These are phyloP conservation scores for Kwoniella sp. DNA, from an alignment of 768 basidiomycete genomes.

Conservation along the genomic window DNA sequence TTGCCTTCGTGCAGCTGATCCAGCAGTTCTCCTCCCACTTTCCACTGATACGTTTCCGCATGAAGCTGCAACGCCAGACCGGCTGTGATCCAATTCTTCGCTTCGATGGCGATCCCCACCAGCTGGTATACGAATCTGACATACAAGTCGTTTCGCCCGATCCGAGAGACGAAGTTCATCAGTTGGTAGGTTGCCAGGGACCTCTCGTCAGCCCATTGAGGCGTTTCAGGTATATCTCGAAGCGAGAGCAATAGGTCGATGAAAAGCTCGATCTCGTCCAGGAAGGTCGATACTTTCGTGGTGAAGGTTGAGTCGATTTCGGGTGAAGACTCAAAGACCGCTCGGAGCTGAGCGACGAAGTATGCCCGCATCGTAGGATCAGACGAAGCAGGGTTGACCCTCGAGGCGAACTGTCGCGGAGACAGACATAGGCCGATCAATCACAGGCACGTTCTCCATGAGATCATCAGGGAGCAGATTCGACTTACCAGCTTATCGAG, in stretches of 20 bases:
- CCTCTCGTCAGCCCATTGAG: conserved; percentile 91
- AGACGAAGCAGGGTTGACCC: conserved; percentile 16
- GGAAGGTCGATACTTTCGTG: conserved; percentile 74
- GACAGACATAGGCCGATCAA: conserved; percentile 19
- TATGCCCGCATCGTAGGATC: conserved; percentile 89
- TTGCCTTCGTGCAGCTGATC: conserved; percentile 52
- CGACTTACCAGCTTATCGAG: conserved; percentile 88
- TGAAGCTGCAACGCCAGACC: conserved; percentile 91
- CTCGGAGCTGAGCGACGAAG: conserved; percentile 86
- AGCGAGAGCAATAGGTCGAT: conserved; percentile 85
- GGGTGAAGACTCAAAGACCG: conserved; percentile 76
- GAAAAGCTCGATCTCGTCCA: conserved; percentile 89
- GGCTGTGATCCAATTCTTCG: conserved; percentile 59
- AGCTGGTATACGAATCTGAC: conserved; percentile 95
- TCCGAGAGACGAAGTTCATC: conserved; percentile 91
- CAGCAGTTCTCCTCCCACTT: conserved; percentile 52
- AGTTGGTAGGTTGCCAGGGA: conserved; percentile 86
- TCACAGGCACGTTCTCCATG: conserved; percentile 56
- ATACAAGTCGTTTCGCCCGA: conserved; percentile 89
- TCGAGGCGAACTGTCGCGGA: conserved; percentile 33
- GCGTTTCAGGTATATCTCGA: conserved; percentile 84
- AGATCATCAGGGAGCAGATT: conserved; percentile 69
- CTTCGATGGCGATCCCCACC: conserved; percentile 61
- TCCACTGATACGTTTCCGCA: conserved; percentile 91
- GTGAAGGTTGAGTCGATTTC: conserved; percentile 78